These are phyloP conservation scores for Monosporascus sp. DNA, from an alignment of 2,329 filamentous ascomycete genomes.

Conservation along the genomic window DNA sequence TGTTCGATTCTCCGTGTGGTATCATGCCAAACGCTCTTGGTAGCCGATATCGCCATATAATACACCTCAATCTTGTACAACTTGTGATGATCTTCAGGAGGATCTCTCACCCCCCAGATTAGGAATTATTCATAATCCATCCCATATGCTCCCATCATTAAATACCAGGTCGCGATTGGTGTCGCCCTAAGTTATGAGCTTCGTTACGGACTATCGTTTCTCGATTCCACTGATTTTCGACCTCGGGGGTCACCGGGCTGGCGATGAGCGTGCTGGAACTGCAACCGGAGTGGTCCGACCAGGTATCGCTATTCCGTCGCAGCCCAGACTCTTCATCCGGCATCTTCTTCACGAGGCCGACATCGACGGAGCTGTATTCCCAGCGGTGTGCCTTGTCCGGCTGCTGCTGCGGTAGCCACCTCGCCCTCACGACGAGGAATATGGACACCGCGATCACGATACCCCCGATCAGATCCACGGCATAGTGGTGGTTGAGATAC, in stretches of 20 bases:
- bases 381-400: slow-evolving; percentile 81
- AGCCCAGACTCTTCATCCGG: slow-evolving; percentile 16
- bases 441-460: slow-evolving; percentile 71
- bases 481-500: slow-evolving; percentile 97
- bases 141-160: neutral
- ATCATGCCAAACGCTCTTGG: too few relatives aligned
- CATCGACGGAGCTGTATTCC: slow-evolving; percentile 92
- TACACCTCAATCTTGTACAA: too few relatives aligned
- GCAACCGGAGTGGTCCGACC: neutral
- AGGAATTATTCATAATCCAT: too few relatives aligned
- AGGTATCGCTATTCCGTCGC: neutral
- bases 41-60: too few relatives aligned
- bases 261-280: neutral
- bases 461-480: slow-evolving; percentile 84
- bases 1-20: too few relatives aligned
- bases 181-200: neutral
- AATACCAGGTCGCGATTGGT: neutral
- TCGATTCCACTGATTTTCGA: neutral
- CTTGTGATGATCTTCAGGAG: too few relatives aligned
- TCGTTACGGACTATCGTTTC: neutral
- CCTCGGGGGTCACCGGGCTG: neutral
- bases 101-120: too few relatives aligned
- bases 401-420: slow-evolving; percentile 78
- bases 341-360: slow-evolving; percentile 55
- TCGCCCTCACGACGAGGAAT: slow-evolving; percentile 76